Base-by-base conservation (phyloP, 2,329 filamentous ascomycete genomes). In the Boeremia lycopersici region DNA sequence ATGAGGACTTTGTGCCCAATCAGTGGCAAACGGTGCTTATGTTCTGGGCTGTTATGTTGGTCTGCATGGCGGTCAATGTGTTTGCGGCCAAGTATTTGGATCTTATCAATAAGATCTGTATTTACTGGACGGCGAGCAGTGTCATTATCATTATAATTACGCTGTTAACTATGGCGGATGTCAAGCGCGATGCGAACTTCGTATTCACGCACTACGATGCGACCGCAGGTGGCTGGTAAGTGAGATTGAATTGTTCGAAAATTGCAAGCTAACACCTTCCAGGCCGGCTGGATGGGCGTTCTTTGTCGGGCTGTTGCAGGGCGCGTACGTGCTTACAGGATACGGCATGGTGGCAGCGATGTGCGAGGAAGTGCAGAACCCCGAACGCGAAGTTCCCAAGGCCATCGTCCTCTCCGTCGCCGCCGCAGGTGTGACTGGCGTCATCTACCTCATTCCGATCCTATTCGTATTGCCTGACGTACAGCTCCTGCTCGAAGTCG, bases 381-480 rank as follows among this genome's bases (percentile, higher is more conserved):
- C 88, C 0, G 83, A 86, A 48, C 81, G 84, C 49, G 86, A 89
- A 73, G 87, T 90, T 0, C 88, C 87, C 41, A 87, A 85, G 68
- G 88, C 87, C 46, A 90, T 90, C 64, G 86, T 89, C 1, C 74
- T 89, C 31, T 89, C 86, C 0, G 86, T 90, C 2, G 84, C 84
- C 1, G 86, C 86, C 0, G 87, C 86, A 0, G 86, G 85, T 28
- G 63, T 89, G 36, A 89, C 87, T 0, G 87, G 87, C 6, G 69
- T 88, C 8, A 72, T 86, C 60, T 92, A 89, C 72, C 74, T 92
- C 12, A 84, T 93, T 38, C 89, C 89, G 0, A 82, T 93, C 59
- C 81, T 93, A 25, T 92, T 93, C 71, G 87, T 91, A 31, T 79
- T 93, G 26, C 89, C 89, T 0, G 82, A 89, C 44, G 82, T 92